Conservation (phyloP, 2,329 filamentous ascomycete genomes). For the Ophiostoma novo-ulmi region DNA sequence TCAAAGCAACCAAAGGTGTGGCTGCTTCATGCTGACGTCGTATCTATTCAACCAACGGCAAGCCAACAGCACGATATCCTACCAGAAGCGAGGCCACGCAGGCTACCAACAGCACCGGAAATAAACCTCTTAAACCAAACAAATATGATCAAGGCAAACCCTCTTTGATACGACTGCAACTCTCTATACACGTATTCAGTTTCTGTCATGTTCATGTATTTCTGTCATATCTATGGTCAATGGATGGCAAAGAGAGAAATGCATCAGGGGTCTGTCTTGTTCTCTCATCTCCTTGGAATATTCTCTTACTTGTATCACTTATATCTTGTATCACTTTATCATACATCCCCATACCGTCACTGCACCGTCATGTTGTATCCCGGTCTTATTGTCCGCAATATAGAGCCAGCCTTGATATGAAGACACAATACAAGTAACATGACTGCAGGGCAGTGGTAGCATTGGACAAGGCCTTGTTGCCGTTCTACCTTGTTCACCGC, state of each 20-base stretch:
- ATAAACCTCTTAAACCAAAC: neutral
- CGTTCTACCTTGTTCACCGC: slow-evolving; percentile 3
- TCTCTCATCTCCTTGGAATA: neutral
- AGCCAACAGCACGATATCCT: neutral
- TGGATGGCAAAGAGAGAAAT: neutral
- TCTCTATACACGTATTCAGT: neutral
- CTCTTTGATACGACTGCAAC: neutral
- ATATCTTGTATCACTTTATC: neutral
- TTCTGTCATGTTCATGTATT: neutral
- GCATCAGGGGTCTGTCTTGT: neutral
- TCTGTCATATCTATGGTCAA: neutral
- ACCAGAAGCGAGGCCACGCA: neutral
- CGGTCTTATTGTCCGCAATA: neutral
- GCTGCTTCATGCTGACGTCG: too few species aligned
- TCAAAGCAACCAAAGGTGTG: too few species aligned
- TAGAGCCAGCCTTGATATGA: neutral
- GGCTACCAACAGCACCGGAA: neutral
- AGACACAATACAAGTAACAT: neutral
- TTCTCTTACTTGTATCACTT: too few species aligned
- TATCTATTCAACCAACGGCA: too few species aligned
- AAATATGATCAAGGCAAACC: neutral
- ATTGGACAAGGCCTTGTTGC: neutral
- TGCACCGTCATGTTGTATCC: neutral
- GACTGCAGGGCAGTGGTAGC: neutral
- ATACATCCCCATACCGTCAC: neutral